Evolutionary conservation across 2,329 filamentous ascomycete genomes (phyloP), one percentile per base, ranked within the genome.

Genomic region (Pyrenophora graminea): DNA sequence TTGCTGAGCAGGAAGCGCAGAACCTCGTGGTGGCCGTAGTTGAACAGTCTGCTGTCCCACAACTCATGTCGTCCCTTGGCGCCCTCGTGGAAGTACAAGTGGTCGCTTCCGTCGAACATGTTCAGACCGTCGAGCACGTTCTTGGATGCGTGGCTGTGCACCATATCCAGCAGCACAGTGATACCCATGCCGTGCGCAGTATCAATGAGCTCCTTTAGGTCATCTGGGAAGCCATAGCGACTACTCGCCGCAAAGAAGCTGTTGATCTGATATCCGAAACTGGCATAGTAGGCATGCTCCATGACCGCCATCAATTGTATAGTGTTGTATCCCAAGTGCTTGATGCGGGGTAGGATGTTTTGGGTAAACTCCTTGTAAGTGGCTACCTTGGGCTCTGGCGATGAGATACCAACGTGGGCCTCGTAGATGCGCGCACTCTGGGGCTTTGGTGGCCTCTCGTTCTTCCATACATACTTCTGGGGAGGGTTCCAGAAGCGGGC

Each of bases 241-340:
- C 93, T 97, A 75, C 92, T 97, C 10, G 93, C 92, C 23, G 94
- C 94, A 67, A 97, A 99, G 80, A 99, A 99, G 75, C 89, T 97
- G 79, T 97, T 99, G 77, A 99, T 85, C 75, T 99, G 94, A 74
- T 99, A 99, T 39, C 94, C 94, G 67, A 99, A 99, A 69, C 93
- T 97, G 66, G 94, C 94, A 73, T 99, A 99, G 80, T 99, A 99
- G 42, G 94, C 94, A 76, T 99, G 94, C 72, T 99, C 94, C 93
- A 99, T 99, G 69, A 99, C 82, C 39, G 94, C 94, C 94, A 99
- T 99, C 58, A 99, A 81, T 73, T 99, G 94, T 62, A 99, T 97
- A 47, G 92, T 89, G 71, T 99, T 97, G 80, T 99, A 99, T 34
- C 93, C 94, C 37, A 97, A 80, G 58, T 85, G 79, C 69, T 92